Percentiles rank a stretch among this genome's conserved stretches.
These are phyloP conservation scores for Fraxinus dipetala DNA, from an alignment of 305 asterid species.

Conservation along the genomic window DNA sequence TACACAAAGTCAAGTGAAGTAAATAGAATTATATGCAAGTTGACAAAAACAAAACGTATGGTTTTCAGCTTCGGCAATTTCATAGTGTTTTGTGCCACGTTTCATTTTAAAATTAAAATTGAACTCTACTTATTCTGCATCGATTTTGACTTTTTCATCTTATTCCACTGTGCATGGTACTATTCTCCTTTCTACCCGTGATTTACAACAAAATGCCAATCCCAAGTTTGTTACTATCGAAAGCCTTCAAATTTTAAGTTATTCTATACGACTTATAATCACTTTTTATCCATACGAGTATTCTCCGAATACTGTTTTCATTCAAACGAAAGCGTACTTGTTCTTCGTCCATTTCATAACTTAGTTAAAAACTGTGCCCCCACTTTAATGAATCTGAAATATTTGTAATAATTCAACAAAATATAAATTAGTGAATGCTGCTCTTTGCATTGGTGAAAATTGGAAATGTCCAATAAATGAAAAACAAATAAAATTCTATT, in stretches of 20 bases:
- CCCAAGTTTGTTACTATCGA: too few species aligned
- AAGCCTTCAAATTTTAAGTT: too few species aligned
- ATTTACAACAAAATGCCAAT: not conserved
- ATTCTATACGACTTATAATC: too few species aligned
- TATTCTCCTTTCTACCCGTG: not conserved
- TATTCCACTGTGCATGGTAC: not conserved
- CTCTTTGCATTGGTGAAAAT: too few species aligned
- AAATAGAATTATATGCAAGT: not conserved
- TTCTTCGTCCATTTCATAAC: too few species aligned
- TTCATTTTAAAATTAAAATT: slow-evolving; percentile 2
- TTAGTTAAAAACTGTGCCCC: too few species aligned
- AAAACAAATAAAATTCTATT: not conserved
- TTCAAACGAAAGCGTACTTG: too few species aligned
- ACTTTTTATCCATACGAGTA: too few species aligned
- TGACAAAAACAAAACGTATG: not conserved
- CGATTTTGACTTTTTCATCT: slow-evolving; percentile 38
- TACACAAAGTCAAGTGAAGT: not conserved
- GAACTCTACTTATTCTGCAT: slow-evolving; percentile 21
- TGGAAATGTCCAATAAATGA: not conserved
- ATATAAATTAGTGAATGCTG: too few species aligned
- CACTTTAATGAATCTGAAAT: too few species aligned
- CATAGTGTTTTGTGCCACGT: slow-evolving; percentile 31
- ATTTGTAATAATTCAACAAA: too few species aligned
- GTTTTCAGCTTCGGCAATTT: not conserved
- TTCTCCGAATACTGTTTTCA: too few species aligned